Base-by-base conservation (phyloP, 176 grass and related monocot genomes). In the Aechmea fasciata region DNA sequence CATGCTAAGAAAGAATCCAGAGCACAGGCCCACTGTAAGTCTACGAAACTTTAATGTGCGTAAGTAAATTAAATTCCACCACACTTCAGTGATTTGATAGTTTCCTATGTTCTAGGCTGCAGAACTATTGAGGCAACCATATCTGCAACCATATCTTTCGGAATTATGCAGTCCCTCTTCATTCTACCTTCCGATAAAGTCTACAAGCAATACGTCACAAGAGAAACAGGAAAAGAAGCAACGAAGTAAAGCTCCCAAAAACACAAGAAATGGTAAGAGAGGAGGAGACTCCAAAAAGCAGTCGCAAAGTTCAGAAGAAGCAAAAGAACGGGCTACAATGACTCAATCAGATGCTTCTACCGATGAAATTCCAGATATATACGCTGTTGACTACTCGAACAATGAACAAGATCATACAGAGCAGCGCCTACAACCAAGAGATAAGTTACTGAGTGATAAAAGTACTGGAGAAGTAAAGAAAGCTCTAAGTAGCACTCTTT, bases 1-100 rank as follows among this genome's bases (percentile, higher is more conserved):
- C 76, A 95, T 95, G 91, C 69, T 95, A 57, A 87, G 91, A 67
- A 95, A 95, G 82, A 87, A 90, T 75, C 87, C 91, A 48, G 91
- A 95, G 75, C 91, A 87, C 66, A 90, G 91, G 82, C 91, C 91
- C 47, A 80, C 91, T 55, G 91, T 95, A 90, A 87, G 84, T 86
- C 14, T 51, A 49, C 66, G 23, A 72, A 61, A 66, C 51, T 70
- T 41, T 41, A 41, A 41, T 59, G 28, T 73, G 7, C 5, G 1
- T 20, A 33, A 13, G 29, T 26, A 9, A 11, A 51, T 15, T 19
- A 17, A 15, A 23, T 65, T 9, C 11, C 13, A 6, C 49, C 48
- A 69, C 52, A 57, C 3, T 65, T 11, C 20, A 24, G 13, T 50
- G 13, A 75, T 49, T 48, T 24, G 50, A 65, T 23, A 47, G 24